Percentiles rank a stretch among this genome's conserved stretches.
Conservation (phyloP, 257 asterid genomes). For the Paraleonurus japonicus region DNA sequence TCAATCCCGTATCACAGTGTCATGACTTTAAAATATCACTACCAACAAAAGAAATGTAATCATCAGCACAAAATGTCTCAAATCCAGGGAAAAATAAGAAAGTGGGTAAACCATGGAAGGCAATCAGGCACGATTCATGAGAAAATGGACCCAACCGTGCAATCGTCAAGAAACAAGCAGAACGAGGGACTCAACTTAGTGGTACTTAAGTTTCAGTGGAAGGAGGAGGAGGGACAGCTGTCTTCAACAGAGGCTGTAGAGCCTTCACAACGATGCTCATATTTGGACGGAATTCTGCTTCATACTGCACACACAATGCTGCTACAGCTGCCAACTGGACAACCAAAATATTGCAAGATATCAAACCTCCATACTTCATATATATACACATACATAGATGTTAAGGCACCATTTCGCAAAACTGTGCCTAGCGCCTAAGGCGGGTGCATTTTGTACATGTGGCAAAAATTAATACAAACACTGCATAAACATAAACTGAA, state of each 20-base stretch:
- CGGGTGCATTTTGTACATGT: too few species aligned
- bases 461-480: too few species aligned
- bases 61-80: conserved; percentile 18
- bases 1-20: conserved; percentile 18
- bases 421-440: too few species aligned
- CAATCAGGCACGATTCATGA: background rate
- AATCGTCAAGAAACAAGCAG: conserved; percentile 28
- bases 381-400: background rate
- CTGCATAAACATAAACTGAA: too few species aligned
- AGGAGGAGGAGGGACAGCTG: conserved; percentile 50
- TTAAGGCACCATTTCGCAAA: too few species aligned
- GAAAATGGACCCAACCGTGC: conserved; percentile 28
- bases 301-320: conserved; percentile 88
- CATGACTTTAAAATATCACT: conserved; percentile 30
- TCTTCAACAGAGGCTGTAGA: conserved; percentile 71
- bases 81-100: conserved; percentile 15
- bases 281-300: conserved; percentile 88
- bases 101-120: background rate
- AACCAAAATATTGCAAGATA: conserved; percentile 19
- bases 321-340: conserved; percentile 88
- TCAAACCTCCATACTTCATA: background rate
- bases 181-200: conserved; percentile 2
- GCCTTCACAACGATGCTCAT: conserved; percentile 96
- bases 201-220: conserved; percentile 33
- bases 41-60: conserved; percentile 28